Conservation (phyloP, 2,329 filamentous ascomycete species). For the Phaeophleospora eucalypticola region DNA sequence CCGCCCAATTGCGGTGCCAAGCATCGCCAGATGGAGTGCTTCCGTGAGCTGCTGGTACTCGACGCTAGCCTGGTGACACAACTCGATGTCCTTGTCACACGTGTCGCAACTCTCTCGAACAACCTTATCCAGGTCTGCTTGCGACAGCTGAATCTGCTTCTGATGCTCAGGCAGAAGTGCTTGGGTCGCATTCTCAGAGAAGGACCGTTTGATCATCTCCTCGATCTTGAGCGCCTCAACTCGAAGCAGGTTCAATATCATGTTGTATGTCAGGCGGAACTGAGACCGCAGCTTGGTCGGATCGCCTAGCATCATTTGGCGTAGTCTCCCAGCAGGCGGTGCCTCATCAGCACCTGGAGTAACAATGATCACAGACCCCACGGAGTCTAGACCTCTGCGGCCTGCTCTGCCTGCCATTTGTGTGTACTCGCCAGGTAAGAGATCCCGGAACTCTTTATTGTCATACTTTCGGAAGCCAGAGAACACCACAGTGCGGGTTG, state of each 20-base stretch:
- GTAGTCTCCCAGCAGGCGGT: conserved; percentile 74
- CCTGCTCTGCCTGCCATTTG: conserved; percentile 97
- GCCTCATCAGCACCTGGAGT: conserved; percentile 77
- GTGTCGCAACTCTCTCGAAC: conserved; percentile 78
- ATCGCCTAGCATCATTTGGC: conserved; percentile 93
- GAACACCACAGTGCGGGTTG: conserved; percentile 94
- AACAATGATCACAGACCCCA: conserved; percentile 93
- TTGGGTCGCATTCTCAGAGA: conserved; percentile 96
- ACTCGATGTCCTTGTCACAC: conserved; percentile 75
- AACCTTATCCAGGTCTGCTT: conserved; percentile 85
- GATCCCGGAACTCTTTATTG: conserved; percentile 82
- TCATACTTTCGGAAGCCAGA: conserved; percentile 97
- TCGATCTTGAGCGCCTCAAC: conserved; percentile 98
- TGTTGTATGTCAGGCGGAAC: conserved; percentile 97
- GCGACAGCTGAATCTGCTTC: conserved; percentile 85
- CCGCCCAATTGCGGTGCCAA: conserved; percentile 77
- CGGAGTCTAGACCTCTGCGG: conserved; percentile 83
- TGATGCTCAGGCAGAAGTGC: conserved; percentile 91
- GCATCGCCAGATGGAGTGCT: conserved; percentile 71
- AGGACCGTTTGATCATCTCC: conserved; percentile 99
- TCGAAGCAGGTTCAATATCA: conserved; percentile 92
- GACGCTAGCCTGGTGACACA: conserved; percentile 77
- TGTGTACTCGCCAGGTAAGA: conserved; percentile 93
- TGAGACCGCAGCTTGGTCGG: conserved; percentile 94
- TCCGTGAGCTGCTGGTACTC: conserved; percentile 74